Evolutionary conservation across 2,329 filamentous ascomycete species (phyloP).

Genomic region (Metarhizium humberi): DNA sequence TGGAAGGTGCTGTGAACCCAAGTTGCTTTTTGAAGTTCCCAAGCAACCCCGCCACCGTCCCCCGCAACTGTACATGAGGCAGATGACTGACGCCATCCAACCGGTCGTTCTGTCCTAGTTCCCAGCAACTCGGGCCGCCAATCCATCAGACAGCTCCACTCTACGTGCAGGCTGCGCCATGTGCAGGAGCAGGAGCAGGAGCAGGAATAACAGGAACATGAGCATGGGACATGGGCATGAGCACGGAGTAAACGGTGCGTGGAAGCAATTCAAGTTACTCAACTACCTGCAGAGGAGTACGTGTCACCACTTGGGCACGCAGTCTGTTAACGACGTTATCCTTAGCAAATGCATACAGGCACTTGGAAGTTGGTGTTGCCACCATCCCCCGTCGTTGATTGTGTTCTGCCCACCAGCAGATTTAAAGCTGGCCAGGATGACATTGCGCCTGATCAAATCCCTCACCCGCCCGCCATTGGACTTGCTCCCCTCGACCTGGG

Average conservation of each 20-base stretch:
- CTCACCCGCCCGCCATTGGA: neutral
- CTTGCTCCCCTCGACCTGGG: neutral
- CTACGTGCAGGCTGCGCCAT: neutral
- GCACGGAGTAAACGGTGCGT: neutral
- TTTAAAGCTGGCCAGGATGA: neutral
- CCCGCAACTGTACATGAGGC: neutral
- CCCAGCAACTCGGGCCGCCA: conserved; percentile 1
- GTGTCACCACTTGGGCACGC: neutral
- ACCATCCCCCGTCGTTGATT: too few species aligned
- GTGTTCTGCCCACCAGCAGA: neutral
- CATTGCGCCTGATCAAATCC: neutral
- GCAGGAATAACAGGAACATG: neutral
- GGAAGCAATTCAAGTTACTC: too few species aligned
- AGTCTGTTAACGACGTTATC: too few species aligned
- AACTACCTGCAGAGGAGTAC: neutral
- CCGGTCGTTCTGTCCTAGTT: neutral
- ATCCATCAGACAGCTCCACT: neutral
- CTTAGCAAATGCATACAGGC: too few species aligned
- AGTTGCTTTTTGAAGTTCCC: neutral
- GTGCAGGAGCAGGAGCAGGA: neutral
- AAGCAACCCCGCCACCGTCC: neutral
- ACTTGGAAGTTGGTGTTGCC: too few species aligned
- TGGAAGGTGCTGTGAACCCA: neutral
- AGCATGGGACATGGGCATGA: neutral
- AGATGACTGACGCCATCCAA: neutral